A percentile compares a stretch with the other conserved stretches of the same genome.
These are phyloP conservation scores for Alternaria triticina DNA, from an alignment of 2,329 filamentous ascomycete species.

Conservation along the genomic window DNA sequence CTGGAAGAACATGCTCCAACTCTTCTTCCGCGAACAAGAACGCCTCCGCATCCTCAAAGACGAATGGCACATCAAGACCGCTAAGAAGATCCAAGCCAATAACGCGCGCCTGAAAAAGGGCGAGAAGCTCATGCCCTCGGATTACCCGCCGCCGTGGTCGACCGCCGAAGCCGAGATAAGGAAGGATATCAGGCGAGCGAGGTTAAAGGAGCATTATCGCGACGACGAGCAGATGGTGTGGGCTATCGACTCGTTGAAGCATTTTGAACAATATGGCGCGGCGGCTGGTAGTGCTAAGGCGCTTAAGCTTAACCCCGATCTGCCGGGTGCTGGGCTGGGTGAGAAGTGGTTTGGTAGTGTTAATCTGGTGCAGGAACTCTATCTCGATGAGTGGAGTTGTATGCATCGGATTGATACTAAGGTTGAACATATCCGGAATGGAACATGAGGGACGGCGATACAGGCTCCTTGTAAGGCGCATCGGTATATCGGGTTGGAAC, in stretches of 20 bases:
- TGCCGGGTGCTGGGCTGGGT: constrained; percentile 39
- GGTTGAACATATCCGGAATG: constrained; percentile 22
- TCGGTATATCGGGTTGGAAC: not conserved
- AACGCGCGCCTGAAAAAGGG: constrained; percentile 18
- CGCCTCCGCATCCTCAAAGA: constrained; percentile 15
- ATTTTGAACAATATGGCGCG: constrained; percentile 29
- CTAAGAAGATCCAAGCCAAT: constrained; percentile 14
- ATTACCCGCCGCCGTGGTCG: constrained; percentile 21
- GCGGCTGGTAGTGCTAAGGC: constrained; percentile 13
- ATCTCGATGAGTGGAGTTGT: constrained; percentile 43
- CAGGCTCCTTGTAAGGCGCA: not conserved
- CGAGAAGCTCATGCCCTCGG: constrained; percentile 15
- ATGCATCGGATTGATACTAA: constrained; percentile 41
- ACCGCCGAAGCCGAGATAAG: constrained; percentile 23
- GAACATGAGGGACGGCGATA: not conserved
- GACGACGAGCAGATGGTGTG: constrained; percentile 37
- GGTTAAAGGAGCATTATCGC: constrained; percentile 32
- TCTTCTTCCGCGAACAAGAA: constrained; percentile 42
- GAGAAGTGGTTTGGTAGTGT: constrained; percentile 40
- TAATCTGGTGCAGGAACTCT: constrained; percentile 37
- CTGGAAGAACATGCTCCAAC: constrained; percentile 37
- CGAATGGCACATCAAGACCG: constrained; percentile 12
- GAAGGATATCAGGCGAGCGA: constrained; percentile 30
- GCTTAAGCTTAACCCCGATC: constrained; percentile 25
- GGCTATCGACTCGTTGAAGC: constrained; percentile 35